Evolutionary conservation across 2,329 filamentous ascomycete genomes (phyloP), one percentile per base, ranked within the genome.

Genomic region (Epichloe baconii): DNA sequence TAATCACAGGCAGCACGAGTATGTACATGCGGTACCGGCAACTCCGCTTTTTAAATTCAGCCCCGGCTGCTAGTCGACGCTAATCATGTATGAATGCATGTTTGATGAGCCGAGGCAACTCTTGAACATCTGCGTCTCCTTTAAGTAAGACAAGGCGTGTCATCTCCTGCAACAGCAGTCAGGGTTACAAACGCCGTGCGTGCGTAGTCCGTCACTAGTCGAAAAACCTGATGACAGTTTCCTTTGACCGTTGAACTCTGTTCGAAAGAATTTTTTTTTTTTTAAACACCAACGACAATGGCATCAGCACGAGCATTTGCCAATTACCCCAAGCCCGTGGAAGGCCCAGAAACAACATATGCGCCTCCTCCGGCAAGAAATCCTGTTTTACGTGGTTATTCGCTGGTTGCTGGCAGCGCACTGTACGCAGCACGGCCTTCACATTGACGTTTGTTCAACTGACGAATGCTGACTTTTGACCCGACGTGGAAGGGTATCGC

Each of bases 301-400:
- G 49, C 36, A 41, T 34, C 49, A 35, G 26, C 48, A 37, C 38
- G 15, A 36, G 26, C 36, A 17, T 76, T 74, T 55, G 64, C 66
- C 55, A 66, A 73, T 56, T 73, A 76, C 50, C 73, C 73, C 23
- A 56, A 63, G 48, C 61, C 65, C 44, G 50, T 59, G 7, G 59
- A 68, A 47, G 63, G 61, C 31, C 64, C 71, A 12, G 61, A 68
- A 23, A 64, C 68, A 52, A 64, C 65, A 10, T 65, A 67, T n/a
- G 56, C 62, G 10, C 57, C 56, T n/a, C 56, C 54, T 54, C 45
- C 64, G 35, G 76, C 80, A 55, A 73, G 77, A 41, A 89, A 91
- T 62, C 87, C 88, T 0, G 75, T 80, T 1, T 70, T 94, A 55
- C 75, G 82, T 51, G 88, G 88, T 5, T 66, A 75, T 35, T 66